Evolutionary conservation across 805 yeast genomes (phyloP).

Genomic region (Kuraishia hungarica): DNA sequence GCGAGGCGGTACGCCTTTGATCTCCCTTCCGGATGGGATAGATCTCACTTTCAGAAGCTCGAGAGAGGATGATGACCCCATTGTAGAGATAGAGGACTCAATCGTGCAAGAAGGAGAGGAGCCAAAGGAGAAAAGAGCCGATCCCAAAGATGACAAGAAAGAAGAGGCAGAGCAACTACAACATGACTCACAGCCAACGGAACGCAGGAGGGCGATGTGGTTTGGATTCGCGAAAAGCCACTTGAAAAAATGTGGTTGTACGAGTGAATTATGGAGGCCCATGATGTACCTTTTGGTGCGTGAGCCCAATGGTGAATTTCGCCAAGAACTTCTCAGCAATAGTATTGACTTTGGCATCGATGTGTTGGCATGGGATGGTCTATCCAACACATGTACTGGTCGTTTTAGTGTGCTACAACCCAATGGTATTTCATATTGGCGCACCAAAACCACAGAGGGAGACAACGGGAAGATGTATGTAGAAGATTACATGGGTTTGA

Average conservation of each 20-base stretch:
- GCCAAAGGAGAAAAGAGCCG: too few relatives aligned
- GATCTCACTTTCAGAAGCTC: slow-evolving; percentile 13
- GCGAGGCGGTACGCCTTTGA: slow-evolving; percentile 2
- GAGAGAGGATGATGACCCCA: background rate
- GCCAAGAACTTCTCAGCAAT: slow-evolving; percentile 18
- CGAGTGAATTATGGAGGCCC: slow-evolving; percentile 34
- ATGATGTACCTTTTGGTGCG: slow-evolving; percentile 28
- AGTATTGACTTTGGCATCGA: slow-evolving; percentile 27
- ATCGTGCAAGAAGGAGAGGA: slow-evolving; percentile 1
- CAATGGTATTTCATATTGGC: background rate
- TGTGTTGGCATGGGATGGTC: slow-evolving; percentile 19
- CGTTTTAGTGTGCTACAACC: slow-evolving; percentile 1
- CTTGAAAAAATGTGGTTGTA: slow-evolving; percentile 34
- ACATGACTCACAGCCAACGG: slow-evolving; percentile 10
- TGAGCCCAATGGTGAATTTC: slow-evolving; percentile 21
- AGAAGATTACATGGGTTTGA: slow-evolving; percentile 1
- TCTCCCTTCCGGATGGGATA: slow-evolving; percentile 10
- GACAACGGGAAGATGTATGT: background rate
- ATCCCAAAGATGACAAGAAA: too few relatives aligned
- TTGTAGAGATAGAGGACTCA: background rate
- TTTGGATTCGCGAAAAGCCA: slow-evolving; percentile 39
- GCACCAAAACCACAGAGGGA: slow-evolving; percentile 5
- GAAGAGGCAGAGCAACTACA: too few relatives aligned
- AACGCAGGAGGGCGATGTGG: slow-evolving; percentile 23
- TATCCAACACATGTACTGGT: background rate